Conservation (phyloP, 2,329 filamentous ascomycete genomes). For the Fusarium denticulatum region DNA sequence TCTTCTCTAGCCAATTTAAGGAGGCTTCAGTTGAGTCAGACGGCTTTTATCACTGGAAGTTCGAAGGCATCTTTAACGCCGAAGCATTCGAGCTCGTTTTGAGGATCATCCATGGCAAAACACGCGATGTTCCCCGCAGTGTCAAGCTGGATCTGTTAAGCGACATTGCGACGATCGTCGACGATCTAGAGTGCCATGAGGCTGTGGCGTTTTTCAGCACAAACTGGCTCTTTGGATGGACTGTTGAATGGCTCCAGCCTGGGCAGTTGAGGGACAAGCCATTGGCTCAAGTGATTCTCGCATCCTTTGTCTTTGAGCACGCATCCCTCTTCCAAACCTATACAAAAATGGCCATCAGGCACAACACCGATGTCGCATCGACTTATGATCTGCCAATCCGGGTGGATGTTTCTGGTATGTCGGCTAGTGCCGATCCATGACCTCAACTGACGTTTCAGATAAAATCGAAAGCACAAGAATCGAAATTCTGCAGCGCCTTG, state of each 20-base stretch:
- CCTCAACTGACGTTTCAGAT: neutral
- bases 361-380: accelerated
- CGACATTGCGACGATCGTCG: neutral
- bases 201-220: accelerated
- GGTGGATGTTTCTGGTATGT: neutral
- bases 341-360: neutral
- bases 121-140: accelerated
- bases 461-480: neutral
- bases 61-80: accelerated
- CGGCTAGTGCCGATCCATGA: accelerated
- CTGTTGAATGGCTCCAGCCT: neutral
- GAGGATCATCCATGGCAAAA: neutral
- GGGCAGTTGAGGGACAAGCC: neutral
- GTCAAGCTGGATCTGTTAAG: accelerated
- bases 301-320: neutral
- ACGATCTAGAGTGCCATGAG: neutral
- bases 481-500: accelerated
- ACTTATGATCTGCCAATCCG: neutral
- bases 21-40: neutral
- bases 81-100: neutral
- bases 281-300: neutral
- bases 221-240: neutral
- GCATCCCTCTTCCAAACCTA: neutral
- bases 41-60: neutral
- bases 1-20: neutral